Percentiles rank a stretch among this genome's conserved stretches.
Conservation (phyloP, 2,329 filamentous ascomycete genomes). For the Alternaria postmessia region DNA sequence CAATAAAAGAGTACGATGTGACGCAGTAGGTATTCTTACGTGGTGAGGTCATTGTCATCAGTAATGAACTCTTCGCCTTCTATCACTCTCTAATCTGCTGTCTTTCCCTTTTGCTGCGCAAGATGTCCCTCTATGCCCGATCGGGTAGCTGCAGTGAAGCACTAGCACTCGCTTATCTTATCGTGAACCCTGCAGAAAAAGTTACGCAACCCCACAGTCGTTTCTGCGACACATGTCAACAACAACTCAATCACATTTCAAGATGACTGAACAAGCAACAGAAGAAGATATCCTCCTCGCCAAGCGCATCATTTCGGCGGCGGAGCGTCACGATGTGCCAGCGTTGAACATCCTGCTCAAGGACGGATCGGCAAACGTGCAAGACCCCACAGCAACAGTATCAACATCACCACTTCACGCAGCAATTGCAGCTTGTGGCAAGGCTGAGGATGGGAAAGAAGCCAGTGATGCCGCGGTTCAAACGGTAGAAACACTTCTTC, state of each 20-base stretch:
- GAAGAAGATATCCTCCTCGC: constrained; percentile 49
- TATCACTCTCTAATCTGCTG: neutral
- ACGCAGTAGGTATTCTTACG: neutral
- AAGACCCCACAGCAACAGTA: constrained; percentile 45
- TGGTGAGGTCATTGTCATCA: neutral
- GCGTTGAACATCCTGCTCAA: constrained; percentile 47
- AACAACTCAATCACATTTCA: constrained; percentile 16
- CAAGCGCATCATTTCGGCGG: constrained; percentile 48
- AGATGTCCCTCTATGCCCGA: neutral
- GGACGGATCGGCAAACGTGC: constrained; percentile 48
- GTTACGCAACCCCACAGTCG: constrained; percentile 18
- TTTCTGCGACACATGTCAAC: constrained; percentile 8
- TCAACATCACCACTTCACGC: constrained; percentile 49
- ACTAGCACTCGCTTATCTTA: constrained; percentile 22
- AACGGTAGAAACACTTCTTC: constrained; percentile 43
- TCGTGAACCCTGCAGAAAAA: constrained; percentile 18
- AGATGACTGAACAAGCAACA: constrained; percentile 45
- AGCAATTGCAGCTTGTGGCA: constrained; percentile 44
- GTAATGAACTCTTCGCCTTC: neutral
- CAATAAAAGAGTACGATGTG: neutral
- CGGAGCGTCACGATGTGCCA: constrained; percentile 46
- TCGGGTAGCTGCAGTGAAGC: constrained; percentile 20
- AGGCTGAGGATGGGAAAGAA: constrained; percentile 40
- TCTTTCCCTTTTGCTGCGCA: neutral
- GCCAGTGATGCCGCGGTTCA: constrained; percentile 37